Evolutionary conservation across 768 basidiomycete species (phyloP), one percentile per base, ranked within the genome.

Genomic region (Plicaturopsis crispa): DNA sequence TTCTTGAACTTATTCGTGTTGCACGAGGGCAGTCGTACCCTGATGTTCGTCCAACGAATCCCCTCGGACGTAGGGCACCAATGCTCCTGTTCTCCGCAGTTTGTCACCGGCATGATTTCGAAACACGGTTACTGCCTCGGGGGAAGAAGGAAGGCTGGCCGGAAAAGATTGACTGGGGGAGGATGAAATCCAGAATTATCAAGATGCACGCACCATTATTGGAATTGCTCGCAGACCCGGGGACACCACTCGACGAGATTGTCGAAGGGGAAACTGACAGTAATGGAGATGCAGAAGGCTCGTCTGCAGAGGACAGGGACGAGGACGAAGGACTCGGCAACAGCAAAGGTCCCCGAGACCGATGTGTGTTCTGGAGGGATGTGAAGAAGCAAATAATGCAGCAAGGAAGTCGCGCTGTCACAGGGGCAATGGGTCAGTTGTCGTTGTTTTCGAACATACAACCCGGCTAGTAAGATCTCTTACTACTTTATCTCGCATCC

Each of bases 51-150:
- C 78, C 77, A 2, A 63, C 69, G 6, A 91, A 91, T 48, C 70
- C 77, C 5, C 60, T 75, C 10, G 88, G 86, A 4, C 62, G 86
- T 36, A 64, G 54, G 24, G 73, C 73, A 3, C 55, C 65, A 0
- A 50, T 72, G 33, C 59, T 70, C 0, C 58, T 67, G 7, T 91
- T 79, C 48, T 71, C 84, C 33, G 65, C 68, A 3, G 72, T 84
- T 0, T 91, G 88, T 50, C 80, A 84, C 48, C 71, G 85, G 4
- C 88, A 91, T 60, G 70, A 72, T 5, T 89, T 88, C 45, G 88
- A 91, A 58, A 73, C 66, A 14, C 61, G 79, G 39, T 73, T 81
- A 40, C 61, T 91, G 3, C 88, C 88, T 0, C 70, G 79, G 44
- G 88, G 86, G 4, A 65, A 78, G 36, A 53, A 58, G 23, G 73